phyloP scores from a whole-genome alignment of 805 yeast species.

The Debaryomyces prosopidis region DNA sequence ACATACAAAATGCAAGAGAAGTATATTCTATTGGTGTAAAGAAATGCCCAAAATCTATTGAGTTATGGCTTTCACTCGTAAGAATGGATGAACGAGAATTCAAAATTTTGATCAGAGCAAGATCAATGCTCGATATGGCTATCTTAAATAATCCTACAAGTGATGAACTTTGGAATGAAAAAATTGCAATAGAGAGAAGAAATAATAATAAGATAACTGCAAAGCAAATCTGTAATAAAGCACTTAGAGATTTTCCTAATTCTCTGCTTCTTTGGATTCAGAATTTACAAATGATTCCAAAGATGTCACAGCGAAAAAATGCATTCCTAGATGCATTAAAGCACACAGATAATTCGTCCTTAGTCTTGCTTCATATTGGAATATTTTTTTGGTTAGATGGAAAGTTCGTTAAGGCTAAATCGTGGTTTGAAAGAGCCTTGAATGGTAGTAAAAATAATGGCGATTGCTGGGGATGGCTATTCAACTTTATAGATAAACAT shows the following conservation, averaged over 20 bases:
- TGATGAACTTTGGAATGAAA: constrained; percentile 59
- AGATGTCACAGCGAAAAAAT: constrained; percentile 54
- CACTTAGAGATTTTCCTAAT: constrained; percentile 56
- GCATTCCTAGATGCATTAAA: constrained; percentile 70
- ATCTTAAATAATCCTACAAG: constrained; percentile 48
- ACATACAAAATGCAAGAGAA: constrained; percentile 45
- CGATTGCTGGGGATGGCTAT: constrained; percentile 74
- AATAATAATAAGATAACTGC: constrained; percentile 54
- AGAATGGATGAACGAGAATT: constrained; percentile 43
- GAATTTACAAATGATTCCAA: constrained; percentile 47
- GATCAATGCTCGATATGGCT: constrained; percentile 73
- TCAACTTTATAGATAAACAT: constrained; percentile 42
- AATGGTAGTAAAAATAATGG: constrained; percentile 60
- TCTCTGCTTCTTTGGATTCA: constrained; percentile 69
- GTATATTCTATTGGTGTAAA: constrained; percentile 50
- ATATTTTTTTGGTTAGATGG: constrained; percentile 65
- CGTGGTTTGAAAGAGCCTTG: constrained; percentile 75
- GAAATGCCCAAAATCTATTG: constrained; percentile 40
- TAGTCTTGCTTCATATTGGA: constrained; percentile 66
- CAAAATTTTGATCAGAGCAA: constrained; percentile 53
- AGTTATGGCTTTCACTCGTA: constrained; percentile 59
- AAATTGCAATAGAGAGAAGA: constrained; percentile 56
- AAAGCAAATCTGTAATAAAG: constrained; percentile 53
- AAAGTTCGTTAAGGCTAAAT: constrained; percentile 58
- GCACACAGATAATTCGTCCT: constrained; percentile 58